phyloP scores from a whole-genome alignment of 73 alveolate genomes.

The Paramecium primaurelia region DNA sequence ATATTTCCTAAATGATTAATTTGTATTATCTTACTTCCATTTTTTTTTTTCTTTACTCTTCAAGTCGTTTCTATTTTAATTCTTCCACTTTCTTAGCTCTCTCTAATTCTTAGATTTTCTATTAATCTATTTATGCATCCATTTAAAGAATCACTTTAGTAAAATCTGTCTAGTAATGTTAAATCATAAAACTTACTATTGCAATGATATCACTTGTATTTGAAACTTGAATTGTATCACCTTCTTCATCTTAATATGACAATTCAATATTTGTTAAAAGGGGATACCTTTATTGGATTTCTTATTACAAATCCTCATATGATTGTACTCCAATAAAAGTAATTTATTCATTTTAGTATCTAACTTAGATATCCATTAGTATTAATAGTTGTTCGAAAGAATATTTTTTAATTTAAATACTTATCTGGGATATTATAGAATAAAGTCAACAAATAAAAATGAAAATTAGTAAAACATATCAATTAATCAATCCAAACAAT shows the following conservation, averaged over 20 bases:
- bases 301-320: background rate
- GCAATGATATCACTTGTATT: background rate
- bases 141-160: background rate
- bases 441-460: background rate
- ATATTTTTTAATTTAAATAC: background rate
- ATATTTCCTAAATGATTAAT: background rate
- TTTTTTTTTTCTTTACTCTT: background rate
- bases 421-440: background rate
- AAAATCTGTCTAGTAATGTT: background rate
- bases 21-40: background rate
- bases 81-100: background rate
- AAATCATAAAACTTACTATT: background rate
- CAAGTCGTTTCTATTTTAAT: background rate
- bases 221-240: background rate
- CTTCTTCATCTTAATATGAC: conserved; percentile 28
- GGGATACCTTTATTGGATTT: background rate
- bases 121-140: background rate
- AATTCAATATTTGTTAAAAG: background rate
- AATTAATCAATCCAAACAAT: background rate
- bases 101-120: background rate
- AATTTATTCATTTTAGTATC: background rate
- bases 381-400: background rate
- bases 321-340: background rate
- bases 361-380: background rate
- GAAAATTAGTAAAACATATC: background rate